A percentile compares a stretch with the other conserved stretches of the same genome.
These are phyloP conservation scores for Rhododendron vialii DNA, from an alignment of 148 eudicot species.

Conservation along the genomic window DNA sequence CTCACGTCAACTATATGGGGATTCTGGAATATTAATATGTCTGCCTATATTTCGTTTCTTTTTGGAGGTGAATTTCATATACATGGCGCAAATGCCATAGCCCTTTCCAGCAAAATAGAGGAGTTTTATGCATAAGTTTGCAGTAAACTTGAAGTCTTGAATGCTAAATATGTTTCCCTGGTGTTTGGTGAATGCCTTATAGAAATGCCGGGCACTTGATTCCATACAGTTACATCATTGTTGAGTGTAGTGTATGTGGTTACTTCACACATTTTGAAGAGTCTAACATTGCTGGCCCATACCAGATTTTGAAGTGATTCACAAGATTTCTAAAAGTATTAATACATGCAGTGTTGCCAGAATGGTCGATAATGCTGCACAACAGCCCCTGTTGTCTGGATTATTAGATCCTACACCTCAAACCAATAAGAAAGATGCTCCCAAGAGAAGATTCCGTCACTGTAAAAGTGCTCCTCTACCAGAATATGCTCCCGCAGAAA, in stretches of 20 bases:
- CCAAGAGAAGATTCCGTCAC: conserved; percentile 47
- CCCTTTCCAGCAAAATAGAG: background rate
- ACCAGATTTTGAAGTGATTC: conserved; percentile 12
- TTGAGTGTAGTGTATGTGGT: background rate
- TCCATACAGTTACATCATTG: background rate
- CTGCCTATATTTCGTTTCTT: too few relatives aligned
- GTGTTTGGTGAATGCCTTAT: background rate
- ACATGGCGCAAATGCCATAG: background rate
- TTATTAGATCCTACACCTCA: conserved; percentile 16
- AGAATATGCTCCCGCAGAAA: conserved; percentile 33
- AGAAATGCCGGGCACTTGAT: background rate
- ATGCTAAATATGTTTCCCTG: background rate
- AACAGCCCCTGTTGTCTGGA: conserved; percentile 24
- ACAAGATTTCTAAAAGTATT: conserved; percentile 2
- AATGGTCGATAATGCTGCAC: conserved; percentile 16
- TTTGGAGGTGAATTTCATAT: background rate
- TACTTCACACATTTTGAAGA: background rate
- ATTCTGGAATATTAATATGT: too few relatives aligned
- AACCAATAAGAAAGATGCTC: conserved; percentile 12
- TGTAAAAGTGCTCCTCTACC: conserved; percentile 57
- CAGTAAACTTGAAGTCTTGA: background rate
- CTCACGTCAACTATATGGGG: background rate
- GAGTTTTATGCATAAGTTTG: background rate
- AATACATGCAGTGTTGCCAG: background rate
- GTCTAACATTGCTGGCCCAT: background rate